A percentile compares a stretch with the other conserved stretches of the same genome.
Evolutionary conservation across 805 yeast genomes (phyloP).

Genomic region (Debaryomyces prosopidis): DNA sequence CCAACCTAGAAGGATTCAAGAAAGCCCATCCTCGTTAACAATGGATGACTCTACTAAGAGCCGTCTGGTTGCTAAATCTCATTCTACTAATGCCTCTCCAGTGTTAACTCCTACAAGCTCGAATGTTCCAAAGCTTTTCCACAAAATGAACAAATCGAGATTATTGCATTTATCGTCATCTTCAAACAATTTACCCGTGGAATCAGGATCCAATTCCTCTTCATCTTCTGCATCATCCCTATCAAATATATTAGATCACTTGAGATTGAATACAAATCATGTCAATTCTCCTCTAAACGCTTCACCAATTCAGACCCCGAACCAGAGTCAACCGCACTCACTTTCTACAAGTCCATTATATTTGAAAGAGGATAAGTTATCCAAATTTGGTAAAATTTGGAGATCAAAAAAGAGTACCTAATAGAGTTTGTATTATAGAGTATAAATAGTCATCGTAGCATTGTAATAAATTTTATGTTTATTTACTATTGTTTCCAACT

Average conservation of each 20-base stretch:
- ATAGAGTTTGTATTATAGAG: constrained; percentile 2
- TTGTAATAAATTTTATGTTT: no score
- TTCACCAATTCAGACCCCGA: neutral
- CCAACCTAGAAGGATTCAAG: neutral
- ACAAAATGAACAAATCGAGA: constrained; percentile 6
- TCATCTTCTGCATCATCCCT: constrained; percentile 9
- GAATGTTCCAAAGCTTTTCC: neutral
- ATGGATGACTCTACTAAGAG: neutral
- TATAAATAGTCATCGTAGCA: neutral
- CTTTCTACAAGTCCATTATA: neutral
- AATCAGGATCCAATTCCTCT: constrained; percentile 2
- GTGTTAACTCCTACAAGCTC: constrained; percentile 6
- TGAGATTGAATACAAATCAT: constrained; percentile 7
- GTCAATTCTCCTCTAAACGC: constrained; percentile 1
- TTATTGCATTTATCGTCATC: constrained; percentile 5
- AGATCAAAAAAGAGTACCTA: constrained; percentile 2
- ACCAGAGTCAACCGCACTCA: neutral
- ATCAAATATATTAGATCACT: constrained; percentile 15
- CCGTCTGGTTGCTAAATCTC: neutral
- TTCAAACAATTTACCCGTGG: neutral
- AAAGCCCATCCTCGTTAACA: neutral
- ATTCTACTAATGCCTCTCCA: constrained; percentile 3
- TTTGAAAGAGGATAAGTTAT: neutral
- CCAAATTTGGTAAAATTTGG: constrained; percentile 8
- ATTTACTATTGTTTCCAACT: no score